Percentiles rank a stretch among this genome's conserved stretches.
Conservation (phyloP, 225 moss, liverwort and hornwort genomes). For the Pseudisothecium myosuroides region DNA sequence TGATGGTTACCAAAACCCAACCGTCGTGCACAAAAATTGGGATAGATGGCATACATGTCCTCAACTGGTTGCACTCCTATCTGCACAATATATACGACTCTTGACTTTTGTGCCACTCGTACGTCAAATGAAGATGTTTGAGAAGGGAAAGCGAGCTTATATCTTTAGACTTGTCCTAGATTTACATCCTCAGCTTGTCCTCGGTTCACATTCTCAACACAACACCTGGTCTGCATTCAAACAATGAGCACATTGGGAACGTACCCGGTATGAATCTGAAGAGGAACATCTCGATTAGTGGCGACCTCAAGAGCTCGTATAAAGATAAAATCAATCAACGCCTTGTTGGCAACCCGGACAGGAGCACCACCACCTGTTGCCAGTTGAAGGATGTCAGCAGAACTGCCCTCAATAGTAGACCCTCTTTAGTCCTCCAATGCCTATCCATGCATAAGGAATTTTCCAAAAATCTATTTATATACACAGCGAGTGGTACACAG, state of each 20-base stretch:
- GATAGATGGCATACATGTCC: not conserved
- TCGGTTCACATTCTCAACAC: not conserved
- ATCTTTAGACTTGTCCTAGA: not conserved
- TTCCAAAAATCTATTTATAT: not conserved
- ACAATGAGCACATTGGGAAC: not conserved
- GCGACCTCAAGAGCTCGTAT: conserved; percentile 76
- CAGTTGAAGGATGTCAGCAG: not conserved
- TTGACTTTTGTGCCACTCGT: not conserved
- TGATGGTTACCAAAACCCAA: not conserved
- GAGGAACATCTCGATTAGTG: conserved; percentile 50
- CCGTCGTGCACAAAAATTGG: not conserved
- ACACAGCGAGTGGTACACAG: not conserved
- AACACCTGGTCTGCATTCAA: not conserved
- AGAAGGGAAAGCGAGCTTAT: not conserved
- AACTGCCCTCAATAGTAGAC: not conserved
- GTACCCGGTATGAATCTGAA: conserved; percentile 97
- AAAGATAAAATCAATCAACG: conserved; percentile 75
- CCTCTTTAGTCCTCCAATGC: not conserved
- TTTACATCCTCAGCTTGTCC: not conserved
- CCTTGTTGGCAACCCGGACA: conserved; percentile 72
- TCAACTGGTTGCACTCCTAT: not conserved
- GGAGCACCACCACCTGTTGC: conserved; percentile 39
- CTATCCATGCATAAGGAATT: not conserved
- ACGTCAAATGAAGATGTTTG: not conserved
- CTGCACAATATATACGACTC: not conserved